Evolutionary conservation across 176 grass and related monocot species (phyloP), one percentile per base, ranked within the genome.

Genomic region (Poa annua): DNA sequence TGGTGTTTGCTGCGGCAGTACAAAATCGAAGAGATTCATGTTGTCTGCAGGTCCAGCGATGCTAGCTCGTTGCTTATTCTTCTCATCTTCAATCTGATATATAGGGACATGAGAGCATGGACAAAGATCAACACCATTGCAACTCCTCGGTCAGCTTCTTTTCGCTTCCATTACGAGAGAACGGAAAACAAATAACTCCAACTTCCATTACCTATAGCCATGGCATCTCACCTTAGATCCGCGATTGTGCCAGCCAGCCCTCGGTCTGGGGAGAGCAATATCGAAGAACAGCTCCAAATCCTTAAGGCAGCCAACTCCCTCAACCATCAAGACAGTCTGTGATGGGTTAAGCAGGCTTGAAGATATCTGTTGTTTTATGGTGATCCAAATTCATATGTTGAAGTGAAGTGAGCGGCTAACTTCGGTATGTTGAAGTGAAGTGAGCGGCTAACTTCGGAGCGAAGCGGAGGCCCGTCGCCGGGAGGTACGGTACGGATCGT

Each of bases 1-100:
- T 83, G 38, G 47, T 34, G 22, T 74, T 17, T 74, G 33, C 34
- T 69, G 55, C 11, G 24, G 26, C 61, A 64, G 66, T 79, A 67
- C 26, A 1, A 2, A 42, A 63, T 55, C 7, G 2, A 64, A 54
- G 67, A 61, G 78, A 78, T 87, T 87, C 42, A 64, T 71, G 48
- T 4, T 80, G 75, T 83, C 80, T 13, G 16, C 61, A 33, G 26
- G 26, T 15, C 26, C 61, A 64, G 61, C 13, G 6, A 64, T 64
- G 14, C 61, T 8, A 64, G 6, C 29, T 33, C 14, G 0, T 17
- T 24, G 9, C 61, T 80, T 70, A 49, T 13, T 8, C 10, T 42
- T 80, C 22, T 75, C 76, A 16, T 33, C 61, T 64, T 34, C 67
- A 0, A 64, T 4, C 48, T 87, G 54, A 16, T 80, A 75, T 75